Conservation (phyloP, 2,329 filamentous ascomycete species). For the Cordyceps cicadae region DNA sequence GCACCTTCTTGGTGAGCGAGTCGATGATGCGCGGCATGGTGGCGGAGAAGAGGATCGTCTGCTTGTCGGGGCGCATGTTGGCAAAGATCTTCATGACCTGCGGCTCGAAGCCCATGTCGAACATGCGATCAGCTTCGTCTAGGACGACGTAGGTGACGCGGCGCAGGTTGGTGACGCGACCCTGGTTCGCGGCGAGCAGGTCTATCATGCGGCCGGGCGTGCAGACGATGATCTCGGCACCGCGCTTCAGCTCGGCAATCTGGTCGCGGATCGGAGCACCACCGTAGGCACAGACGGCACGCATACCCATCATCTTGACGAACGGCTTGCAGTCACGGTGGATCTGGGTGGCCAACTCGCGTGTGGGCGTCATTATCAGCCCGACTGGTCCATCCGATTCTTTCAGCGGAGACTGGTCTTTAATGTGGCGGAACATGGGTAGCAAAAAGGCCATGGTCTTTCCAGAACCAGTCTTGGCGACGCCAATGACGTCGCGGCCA, state of each 20-base stretch:
- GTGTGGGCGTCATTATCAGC: conserved; percentile 86
- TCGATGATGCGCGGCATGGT: conserved; percentile 95
- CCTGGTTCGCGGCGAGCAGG: conserved; percentile 83
- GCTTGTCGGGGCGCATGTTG: conserved; percentile 83
- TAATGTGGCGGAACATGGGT: conserved; percentile 97
- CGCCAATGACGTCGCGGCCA: conserved; percentile 87
- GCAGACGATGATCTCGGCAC: conserved; percentile 89
- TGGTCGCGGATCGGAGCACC: conserved; percentile 95
- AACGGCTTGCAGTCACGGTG: conserved; percentile 93
- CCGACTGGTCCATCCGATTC: conserved; percentile 81
- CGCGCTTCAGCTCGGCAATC: conserved; percentile 91
- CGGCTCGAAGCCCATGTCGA: conserved; percentile 98
- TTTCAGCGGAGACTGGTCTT: conserved; percentile 77
- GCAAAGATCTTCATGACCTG: conserved; percentile 95
- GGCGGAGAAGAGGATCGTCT: conserved; percentile 92
- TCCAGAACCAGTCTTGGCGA: conserved; percentile 95
- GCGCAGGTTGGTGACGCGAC: conserved; percentile 84
- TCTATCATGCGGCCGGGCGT: conserved; percentile 96
- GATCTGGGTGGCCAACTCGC: conserved; percentile 90
- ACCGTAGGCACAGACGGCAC: conserved; percentile 87
- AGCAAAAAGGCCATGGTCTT: conserved; percentile 94
- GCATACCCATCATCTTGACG: conserved; percentile 73
- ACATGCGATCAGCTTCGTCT: conserved; percentile 97
- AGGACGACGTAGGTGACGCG: conserved; percentile 90
- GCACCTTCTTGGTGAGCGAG: conserved; percentile 76